These are phyloP conservation scores for Podospora pseudopauciseta DNA, from an alignment of 495 filamentous ascomycete genomes.

Conservation along the genomic window DNA sequence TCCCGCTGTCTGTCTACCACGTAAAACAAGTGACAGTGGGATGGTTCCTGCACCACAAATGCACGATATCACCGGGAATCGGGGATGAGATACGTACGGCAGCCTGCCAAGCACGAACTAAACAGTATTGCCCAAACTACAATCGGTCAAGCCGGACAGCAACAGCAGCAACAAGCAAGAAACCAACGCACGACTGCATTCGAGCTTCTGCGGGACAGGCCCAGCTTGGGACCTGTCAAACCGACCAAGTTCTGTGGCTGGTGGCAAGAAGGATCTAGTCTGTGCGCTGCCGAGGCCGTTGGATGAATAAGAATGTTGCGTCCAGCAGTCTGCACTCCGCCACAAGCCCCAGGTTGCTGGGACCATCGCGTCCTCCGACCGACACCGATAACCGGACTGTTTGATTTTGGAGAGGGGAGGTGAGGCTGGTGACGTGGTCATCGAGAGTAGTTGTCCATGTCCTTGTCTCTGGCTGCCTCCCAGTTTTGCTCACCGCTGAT, in stretches of 20 bases:
- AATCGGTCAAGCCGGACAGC: constrained; percentile 6
- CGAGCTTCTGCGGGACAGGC: constrained; percentile 9
- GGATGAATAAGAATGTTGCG: neutral
- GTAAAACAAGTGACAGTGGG: neutral
- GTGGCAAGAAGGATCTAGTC: constrained; percentile 1
- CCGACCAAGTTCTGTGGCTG: neutral
- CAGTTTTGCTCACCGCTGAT: neutral
- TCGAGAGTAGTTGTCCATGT: neutral
- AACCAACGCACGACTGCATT: neutral
- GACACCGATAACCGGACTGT: neutral
- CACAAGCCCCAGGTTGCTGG: constrained; percentile 1
- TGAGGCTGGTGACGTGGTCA: constrained; percentile 3
- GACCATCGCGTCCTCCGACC: constrained; percentile 4
- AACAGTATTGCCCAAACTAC: neutral
- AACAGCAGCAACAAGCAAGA: neutral
- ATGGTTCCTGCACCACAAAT: neutral
- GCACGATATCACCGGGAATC: neutral
- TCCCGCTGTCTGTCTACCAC: neutral
- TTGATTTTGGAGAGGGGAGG: neutral
- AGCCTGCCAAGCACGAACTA: neutral
- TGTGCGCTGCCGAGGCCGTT: constrained; percentile 11
- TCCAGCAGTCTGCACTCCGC: constrained; percentile 10
- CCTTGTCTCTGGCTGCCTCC: neutral
- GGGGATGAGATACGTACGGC: neutral
- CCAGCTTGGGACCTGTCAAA: neutral